Conservation (phyloP, 2,329 filamentous ascomycete genomes). For the Scedosporium dehoogii region DNA sequence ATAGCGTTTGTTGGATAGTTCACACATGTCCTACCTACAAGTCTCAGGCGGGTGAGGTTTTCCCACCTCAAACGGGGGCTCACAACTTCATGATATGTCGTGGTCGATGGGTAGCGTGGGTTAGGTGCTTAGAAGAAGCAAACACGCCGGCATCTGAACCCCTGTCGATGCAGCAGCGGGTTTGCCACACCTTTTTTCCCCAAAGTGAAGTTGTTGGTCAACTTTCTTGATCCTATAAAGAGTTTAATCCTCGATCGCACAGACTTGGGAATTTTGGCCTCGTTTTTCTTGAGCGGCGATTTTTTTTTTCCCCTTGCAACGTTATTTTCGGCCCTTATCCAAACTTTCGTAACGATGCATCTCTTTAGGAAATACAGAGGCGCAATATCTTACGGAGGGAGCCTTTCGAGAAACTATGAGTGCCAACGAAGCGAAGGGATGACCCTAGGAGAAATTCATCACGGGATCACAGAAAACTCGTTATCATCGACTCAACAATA, state of each 20-base stretch:
- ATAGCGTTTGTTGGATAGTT: neutral
- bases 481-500: neutral
- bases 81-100: neutral
- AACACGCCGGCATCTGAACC: neutral
- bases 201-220: too few relatives aligned
- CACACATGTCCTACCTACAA: neutral
- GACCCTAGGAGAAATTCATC: neutral
- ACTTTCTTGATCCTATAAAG: too few relatives aligned
- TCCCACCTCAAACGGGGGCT: neutral
- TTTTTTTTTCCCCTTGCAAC: too few relatives aligned
- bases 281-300: too few relatives aligned
- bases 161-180: neutral
- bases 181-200: conserved; percentile 1
- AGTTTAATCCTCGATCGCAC: too few relatives aligned
- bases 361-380: too few relatives aligned
- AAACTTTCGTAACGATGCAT: too few relatives aligned
- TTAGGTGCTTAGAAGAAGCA: neutral
- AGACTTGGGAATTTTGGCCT: too few relatives aligned
- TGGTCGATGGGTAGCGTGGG: neutral
- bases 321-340: too few relatives aligned
- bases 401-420: too few relatives aligned
- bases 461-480: neutral
- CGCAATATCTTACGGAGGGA: too few relatives aligned
- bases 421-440: neutral
- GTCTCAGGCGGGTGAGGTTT: neutral